These are phyloP conservation scores for Glycine latifolia DNA, from an alignment of 306 rosid genomes.

Conservation along the genomic window DNA sequence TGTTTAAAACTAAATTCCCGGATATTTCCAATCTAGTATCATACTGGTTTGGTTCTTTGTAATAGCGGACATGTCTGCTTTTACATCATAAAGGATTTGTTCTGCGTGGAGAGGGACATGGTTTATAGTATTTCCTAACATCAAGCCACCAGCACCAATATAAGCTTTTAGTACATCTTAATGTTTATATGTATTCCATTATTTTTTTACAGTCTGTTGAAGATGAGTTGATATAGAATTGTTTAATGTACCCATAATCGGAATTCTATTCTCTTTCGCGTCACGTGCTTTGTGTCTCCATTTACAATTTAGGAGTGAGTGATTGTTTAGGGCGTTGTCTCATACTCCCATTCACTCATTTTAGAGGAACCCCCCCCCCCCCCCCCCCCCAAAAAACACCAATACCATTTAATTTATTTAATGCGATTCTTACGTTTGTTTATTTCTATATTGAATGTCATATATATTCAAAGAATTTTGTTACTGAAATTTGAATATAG, in stretches of 20 bases:
- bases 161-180: constrained; percentile 31
- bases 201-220: constrained; percentile 13
- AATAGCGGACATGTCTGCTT: constrained; percentile 38
- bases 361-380: too few species aligned
- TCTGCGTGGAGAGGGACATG: constrained; percentile 18
- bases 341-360: too few species aligned
- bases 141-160: constrained; percentile 30
- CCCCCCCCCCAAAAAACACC: too few species aligned
- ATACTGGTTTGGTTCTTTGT: constrained; percentile 37
- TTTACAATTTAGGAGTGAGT: not conserved
- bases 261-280: constrained; percentile 4
- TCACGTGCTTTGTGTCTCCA: not conserved
- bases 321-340: too few species aligned
- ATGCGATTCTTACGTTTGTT: too few species aligned
- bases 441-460: not conserved
- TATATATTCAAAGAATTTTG: too few species aligned
- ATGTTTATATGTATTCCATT: constrained; percentile 34
- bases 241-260: constrained; percentile 27
- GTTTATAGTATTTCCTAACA: constrained; percentile 1
- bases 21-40: not conserved
- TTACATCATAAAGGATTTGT: constrained; percentile 32
- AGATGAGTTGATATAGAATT: constrained; percentile 40
- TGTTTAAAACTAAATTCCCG: not conserved
- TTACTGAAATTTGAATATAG: too few species aligned
- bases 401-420: too few species aligned